Base-by-base conservation (phyloP, 768 basidiomycete genomes). In the Kwoniella dendrophila region DNA sequence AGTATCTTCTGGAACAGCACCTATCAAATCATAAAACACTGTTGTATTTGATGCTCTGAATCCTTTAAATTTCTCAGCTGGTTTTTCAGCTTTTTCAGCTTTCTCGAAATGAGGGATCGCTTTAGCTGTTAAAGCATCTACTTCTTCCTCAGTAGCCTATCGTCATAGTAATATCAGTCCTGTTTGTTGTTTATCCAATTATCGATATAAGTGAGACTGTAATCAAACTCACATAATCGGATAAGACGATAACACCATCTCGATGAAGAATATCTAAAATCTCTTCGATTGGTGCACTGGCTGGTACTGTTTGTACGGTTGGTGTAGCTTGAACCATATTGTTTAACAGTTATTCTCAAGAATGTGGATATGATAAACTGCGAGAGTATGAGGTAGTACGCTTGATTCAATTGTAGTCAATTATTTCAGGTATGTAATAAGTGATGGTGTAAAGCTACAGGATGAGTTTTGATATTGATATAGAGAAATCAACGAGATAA, bases 101-200 rank as follows among this genome's bases (percentile, higher is more conserved):
- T 53, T 54, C 11, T 61, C 64, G 33, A 62, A 66, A 36, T 67
- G 66, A 22, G 24, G 26, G n/a, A 24, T 52, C 20, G 66, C 57
- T 24, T 63, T 67, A n/a, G 57, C 66, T 52, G 63, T 67, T 20
- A 63, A 38, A 14, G 56, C 56, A 44, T 67, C 62, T n/a, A 67
- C 51, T 47, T 67, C 66, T n/a, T 55, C 66, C n/a, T 63, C 61
- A 10, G 56, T 45, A 16, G 29, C 30, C 62, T 63, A 14, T 40
- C 4, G 7, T 24, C 12, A 38, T 3, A 11, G 22, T 20, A 41
- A 38, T 24, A 18, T 50, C 34, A 54, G 30, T 48, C 44, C 24
- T 6, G 20, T 6, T 6, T 44, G 10, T 6, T 11, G 43, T 49
- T 32, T 24, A 24, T 8, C 41, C 18, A 14, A 32, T 4, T 2